Percentiles rank a stretch among this genome's conserved stretches.
phyloP scores from a whole-genome alignment of 1,284 basidiomycete genomes.

The Wallemia ichthyophaga region DNA sequence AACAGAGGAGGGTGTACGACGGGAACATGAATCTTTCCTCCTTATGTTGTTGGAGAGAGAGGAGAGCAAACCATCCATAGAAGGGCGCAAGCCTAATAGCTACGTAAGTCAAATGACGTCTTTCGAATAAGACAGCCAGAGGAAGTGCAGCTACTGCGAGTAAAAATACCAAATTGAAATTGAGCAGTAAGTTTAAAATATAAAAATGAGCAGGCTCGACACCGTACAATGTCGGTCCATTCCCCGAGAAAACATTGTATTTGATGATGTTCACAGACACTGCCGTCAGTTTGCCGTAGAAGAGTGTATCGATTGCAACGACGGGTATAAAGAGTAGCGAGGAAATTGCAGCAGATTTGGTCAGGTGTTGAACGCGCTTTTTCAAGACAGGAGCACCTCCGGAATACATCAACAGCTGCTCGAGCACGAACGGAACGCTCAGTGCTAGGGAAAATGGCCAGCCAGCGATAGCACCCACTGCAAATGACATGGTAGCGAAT shows the following conservation, averaged over 20 bases:
- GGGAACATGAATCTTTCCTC: conserved; percentile 97
- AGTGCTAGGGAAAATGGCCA: conserved; percentile 84
- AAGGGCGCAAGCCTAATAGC: conserved; percentile 46
- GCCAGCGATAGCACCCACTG: conserved; percentile 57
- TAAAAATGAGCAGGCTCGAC: conserved; percentile 66
- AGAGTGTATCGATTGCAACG: conserved; percentile 47
- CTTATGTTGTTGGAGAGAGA: conserved; percentile 67
- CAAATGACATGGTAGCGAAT: conserved; percentile 37
- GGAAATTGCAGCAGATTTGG: conserved; percentile 27
- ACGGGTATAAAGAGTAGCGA: conserved; percentile 41
- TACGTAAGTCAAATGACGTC: conserved; percentile 35
- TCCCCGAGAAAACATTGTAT: conserved; percentile 54
- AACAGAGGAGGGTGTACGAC: conserved; percentile 62
- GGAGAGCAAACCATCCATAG: conserved; percentile 59
- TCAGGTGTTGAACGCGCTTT: conserved; percentile 29
- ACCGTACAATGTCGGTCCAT: conserved; percentile 51
- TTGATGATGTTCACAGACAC: conserved; percentile 76
- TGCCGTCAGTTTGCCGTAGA: conserved; percentile 47
- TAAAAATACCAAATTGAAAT: conserved; percentile 64
- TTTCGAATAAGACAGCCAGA: conserved; percentile 38
- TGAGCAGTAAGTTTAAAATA: conserved; percentile 54
- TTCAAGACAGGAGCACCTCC: conserved; percentile 11
- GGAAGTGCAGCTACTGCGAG: conserved; percentile 56
- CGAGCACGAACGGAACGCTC: conserved; percentile 61
- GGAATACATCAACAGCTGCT: conserved; percentile 55